Conservation (phyloP, 2,329 filamentous ascomycete species). For the Alternaria arbusti region DNA sequence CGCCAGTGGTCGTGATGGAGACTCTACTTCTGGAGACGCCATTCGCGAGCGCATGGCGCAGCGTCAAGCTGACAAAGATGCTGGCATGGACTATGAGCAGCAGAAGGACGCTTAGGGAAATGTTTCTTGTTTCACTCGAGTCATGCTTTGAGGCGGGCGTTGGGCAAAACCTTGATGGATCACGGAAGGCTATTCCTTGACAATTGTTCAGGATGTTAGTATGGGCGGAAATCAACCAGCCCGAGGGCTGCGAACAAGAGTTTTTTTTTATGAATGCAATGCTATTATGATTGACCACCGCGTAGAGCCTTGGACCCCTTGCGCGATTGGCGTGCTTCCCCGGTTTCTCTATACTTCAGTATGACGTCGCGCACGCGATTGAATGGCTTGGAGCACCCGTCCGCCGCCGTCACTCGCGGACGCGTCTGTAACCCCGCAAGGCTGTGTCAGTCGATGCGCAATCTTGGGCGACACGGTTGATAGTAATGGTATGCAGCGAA, state of each 20-base stretch:
- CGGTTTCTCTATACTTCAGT: constrained; percentile 5
- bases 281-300: neutral
- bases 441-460: constrained; percentile 11
- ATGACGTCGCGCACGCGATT: constrained; percentile 24
- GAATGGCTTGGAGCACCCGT: constrained; percentile 17
- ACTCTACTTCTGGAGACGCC: constrained; percentile 69
- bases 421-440: constrained; percentile 14
- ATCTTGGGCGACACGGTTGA: constrained; percentile 16
- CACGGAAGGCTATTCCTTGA: constrained; percentile 3
- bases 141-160: constrained; percentile 12
- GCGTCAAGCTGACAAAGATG: constrained; percentile 29
- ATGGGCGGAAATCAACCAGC: neutral
- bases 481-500: constrained; percentile 26
- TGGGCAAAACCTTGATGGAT: neutral
- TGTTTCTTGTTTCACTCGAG: neutral
- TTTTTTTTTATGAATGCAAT: constrained; percentile 2
- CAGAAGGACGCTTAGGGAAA: constrained; percentile 25
- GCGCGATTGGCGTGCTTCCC: constrained; percentile 22
- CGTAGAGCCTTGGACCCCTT: constrained; percentile 1
- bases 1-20: constrained; percentile 36
- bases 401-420: neutral
- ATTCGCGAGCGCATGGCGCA: constrained; percentile 59
- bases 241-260: neutral
- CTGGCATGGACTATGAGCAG: constrained; percentile 31
- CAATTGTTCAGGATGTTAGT: constrained; percentile 1